Evolutionary conservation across 768 basidiomycete genomes (phyloP).

Genomic region (Sarcodon sp.): DNA sequence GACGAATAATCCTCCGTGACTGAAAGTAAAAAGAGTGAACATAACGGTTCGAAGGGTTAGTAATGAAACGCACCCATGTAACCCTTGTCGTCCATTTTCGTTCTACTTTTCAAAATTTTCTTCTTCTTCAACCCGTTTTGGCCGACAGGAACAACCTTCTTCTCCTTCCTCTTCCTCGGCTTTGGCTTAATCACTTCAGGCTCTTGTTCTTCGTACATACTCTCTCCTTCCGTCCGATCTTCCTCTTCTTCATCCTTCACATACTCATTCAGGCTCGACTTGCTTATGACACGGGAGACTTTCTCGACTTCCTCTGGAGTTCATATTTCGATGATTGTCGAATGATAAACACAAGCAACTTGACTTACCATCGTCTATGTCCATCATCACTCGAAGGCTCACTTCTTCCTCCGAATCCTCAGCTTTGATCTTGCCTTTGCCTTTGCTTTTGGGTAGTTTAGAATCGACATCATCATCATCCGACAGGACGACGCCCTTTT

Average conservation of each 20-base stretch:
- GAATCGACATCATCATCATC: constrained; percentile 42
- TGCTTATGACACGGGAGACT: constrained; percentile 1
- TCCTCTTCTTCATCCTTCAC: constrained; percentile 17
- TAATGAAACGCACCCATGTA: constrained; percentile 44
- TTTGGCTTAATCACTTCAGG: constrained; percentile 16
- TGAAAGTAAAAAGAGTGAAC: constrained; percentile 13
- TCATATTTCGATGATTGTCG: not conserved
- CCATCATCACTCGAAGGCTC: constrained; percentile 55
- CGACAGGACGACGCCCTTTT: constrained; percentile 38
- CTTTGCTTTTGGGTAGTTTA: constrained; percentile 19
- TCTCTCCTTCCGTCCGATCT: constrained; percentile 13
- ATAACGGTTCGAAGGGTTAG: constrained; percentile 2
- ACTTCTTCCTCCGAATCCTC: constrained; percentile 29
- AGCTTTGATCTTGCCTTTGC: constrained; percentile 18
- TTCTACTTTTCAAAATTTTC: constrained; percentile 46
- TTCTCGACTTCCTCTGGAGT: constrained; percentile 7
- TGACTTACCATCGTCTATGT: constrained; percentile 55
- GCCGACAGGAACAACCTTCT: constrained; percentile 61
- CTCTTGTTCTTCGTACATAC: constrained; percentile 12
- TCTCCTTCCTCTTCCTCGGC: constrained; percentile 25
- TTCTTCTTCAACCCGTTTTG: constrained; percentile 69
- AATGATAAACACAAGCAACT: constrained; percentile 6
- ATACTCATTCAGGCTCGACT: not conserved
- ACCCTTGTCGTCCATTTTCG: constrained; percentile 47
- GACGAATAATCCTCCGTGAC: constrained; percentile 71